Conservation (phyloP, 2,329 filamentous ascomycete genomes). For the Pleurostoma richardsiae region DNA sequence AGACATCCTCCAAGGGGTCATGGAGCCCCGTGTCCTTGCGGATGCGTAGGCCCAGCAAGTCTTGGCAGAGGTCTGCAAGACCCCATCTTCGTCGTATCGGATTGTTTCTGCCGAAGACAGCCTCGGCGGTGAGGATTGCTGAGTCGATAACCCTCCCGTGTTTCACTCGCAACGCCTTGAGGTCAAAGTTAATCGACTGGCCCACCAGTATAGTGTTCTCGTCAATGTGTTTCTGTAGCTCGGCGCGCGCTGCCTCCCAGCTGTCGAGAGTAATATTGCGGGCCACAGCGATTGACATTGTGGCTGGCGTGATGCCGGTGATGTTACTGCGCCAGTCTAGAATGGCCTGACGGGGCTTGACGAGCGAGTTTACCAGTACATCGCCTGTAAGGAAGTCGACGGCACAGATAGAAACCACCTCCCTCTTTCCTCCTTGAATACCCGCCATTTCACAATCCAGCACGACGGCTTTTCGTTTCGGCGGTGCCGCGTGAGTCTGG, state of each 20-base stretch:
- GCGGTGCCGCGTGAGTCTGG: no score
- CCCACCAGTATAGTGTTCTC: neutral
- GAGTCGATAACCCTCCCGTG: neutral
- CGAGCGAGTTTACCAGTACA: neutral
- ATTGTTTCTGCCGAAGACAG: neutral
- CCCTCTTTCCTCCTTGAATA: neutral
- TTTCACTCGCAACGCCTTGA: neutral
- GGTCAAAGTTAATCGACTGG: neutral
- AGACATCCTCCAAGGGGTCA: conserved; percentile 1
- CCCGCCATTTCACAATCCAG: conserved; percentile 3
- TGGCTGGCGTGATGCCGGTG: neutral
- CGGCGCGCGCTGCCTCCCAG: neutral
- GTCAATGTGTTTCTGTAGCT: neutral
- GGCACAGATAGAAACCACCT: neutral
- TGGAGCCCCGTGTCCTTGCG: neutral
- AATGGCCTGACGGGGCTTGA: neutral
- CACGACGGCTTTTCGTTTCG: neutral
- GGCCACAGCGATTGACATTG: neutral
- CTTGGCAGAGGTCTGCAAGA: neutral
- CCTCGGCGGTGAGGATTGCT: neutral
- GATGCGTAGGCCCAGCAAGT: neutral
- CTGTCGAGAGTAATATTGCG: neutral
- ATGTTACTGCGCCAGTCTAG: conserved; percentile 1
- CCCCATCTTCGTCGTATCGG: neutral
- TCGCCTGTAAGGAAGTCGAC: conserved; percentile 4